A percentile compares a stretch with the other conserved stretches of the same genome.
Evolutionary conservation across 352 stramenopile species (phyloP).

Genomic region (Saprolegnia diclina): DNA sequence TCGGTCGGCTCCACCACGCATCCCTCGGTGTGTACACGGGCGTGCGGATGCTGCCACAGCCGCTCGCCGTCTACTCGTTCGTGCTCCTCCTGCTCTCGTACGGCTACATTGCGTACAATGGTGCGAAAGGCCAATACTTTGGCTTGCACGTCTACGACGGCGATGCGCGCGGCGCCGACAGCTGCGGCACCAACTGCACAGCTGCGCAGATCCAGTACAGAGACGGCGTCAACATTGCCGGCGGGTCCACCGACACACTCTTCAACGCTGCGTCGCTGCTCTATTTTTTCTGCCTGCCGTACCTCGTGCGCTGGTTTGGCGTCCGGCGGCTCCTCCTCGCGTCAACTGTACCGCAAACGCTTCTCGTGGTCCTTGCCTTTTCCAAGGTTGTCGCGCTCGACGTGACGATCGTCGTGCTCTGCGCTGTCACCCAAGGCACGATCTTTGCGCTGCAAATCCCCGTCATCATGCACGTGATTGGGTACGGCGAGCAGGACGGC

Average conservation of each 20-base stretch:
- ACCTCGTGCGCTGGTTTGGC: constrained; percentile 42
- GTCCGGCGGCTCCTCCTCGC: constrained; percentile 39
- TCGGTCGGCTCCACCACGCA: constrained; percentile 24
- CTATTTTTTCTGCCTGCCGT: constrained; percentile 47
- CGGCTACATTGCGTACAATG: constrained; percentile 56
- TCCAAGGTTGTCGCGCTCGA: constrained; percentile 38
- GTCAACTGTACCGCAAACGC: constrained; percentile 39
- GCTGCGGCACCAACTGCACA: constrained; percentile 30
- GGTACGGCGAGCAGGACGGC: constrained; percentile 30
- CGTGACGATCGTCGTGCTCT: constrained; percentile 43
- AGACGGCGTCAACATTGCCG: constrained; percentile 45
- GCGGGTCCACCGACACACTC: constrained; percentile 40
- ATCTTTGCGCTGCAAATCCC: constrained; percentile 12
- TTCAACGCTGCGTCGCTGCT: constrained; percentile 49
- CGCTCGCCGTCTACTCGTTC: constrained; percentile 43
- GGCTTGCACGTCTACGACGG: constrained; percentile 48
- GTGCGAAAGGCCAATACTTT: constrained; percentile 61
- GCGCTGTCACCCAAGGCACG: constrained; percentile 40
- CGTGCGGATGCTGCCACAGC: constrained; percentile 37
- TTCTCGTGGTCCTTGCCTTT: constrained; percentile 53
- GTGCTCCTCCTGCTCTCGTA: constrained; percentile 50
- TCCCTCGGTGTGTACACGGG: constrained; percentile 47
- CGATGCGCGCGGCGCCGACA: constrained; percentile 39
- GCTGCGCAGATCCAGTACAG: constrained; percentile 39
- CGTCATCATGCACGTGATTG: constrained; percentile 12